Evolutionary conservation across 257 asterid genomes (phyloP).

Genomic region (Capsicum baccatum): DNA sequence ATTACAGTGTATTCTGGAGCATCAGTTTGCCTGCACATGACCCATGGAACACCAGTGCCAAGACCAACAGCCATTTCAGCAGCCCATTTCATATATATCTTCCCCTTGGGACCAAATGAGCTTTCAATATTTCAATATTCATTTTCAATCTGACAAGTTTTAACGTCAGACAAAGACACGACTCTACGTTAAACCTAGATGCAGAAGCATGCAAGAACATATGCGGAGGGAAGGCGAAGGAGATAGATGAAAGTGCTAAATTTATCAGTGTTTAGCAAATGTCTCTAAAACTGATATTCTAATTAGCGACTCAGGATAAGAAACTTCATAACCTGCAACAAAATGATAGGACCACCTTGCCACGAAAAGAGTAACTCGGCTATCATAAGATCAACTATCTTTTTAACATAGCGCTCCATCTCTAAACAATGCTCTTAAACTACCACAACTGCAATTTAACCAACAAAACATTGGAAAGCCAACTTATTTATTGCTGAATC

Average conservation of each 20-base stretch:
- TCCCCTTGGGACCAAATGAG: constrained; percentile 73
- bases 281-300: constrained; percentile 18
- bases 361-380: constrained; percentile 81
- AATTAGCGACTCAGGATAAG: constrained; percentile 32
- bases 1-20: constrained; percentile 89
- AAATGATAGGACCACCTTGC: constrained; percentile 97
- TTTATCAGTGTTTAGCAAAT: neutral
- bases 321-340: constrained; percentile 69
- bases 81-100: constrained; percentile 84
- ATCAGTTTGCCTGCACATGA: constrained; percentile 95
- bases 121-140: constrained; percentile 90
- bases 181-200: neutral
- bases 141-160: constrained; percentile 76
- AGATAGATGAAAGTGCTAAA: neutral
- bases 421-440: constrained; percentile 40
- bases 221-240: neutral
- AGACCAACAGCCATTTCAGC: constrained; percentile 94
- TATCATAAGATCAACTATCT: constrained; percentile 84
- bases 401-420: constrained; percentile 88
- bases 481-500: neutral
- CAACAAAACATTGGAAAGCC: neutral
- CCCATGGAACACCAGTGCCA: constrained; percentile 96
- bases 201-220: constrained; percentile 12
- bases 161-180: neutral
- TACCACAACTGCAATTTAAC: neutral